Evolutionary conservation across 768 basidiomycete genomes (phyloP).

Genomic region (Scleroderma bovista): DNA sequence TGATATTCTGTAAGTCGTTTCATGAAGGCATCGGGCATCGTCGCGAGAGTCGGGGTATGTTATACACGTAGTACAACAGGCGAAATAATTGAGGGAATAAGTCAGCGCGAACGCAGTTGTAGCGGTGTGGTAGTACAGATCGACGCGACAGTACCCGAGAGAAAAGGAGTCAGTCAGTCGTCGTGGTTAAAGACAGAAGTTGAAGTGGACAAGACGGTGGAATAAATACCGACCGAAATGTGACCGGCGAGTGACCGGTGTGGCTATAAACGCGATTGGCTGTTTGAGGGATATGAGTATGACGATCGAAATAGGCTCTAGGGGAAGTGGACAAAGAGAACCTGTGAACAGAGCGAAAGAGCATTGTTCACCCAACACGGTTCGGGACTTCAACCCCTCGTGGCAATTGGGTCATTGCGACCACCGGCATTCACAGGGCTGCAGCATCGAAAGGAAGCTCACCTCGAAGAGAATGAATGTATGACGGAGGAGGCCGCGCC

Average conservation of each 20-base stretch:
- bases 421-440: constrained; percentile 1
- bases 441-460: constrained; percentile 17
- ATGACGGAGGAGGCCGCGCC: constrained; percentile 70
- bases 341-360: constrained; percentile 15
- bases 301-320: constrained; percentile 13
- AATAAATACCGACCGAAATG: constrained; percentile 27
- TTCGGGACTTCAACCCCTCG: constrained; percentile 19
- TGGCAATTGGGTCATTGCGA: constrained; percentile 16
- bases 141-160: constrained; percentile 2
- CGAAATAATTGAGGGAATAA: constrained; percentile 16
- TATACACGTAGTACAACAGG: constrained; percentile 13
- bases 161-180: constrained; percentile 11
- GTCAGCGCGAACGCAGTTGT: constrained; percentile 13
- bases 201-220: constrained; percentile 11
- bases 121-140: constrained; percentile 5
- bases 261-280: constrained; percentile 15
- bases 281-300: constrained; percentile 12
- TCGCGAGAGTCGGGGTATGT: constrained; percentile 11
- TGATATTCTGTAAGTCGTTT: constrained; percentile 36
- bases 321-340: constrained; percentile 13
- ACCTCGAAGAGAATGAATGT: constrained; percentile 59
- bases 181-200: constrained; percentile 4
- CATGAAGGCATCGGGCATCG: constrained; percentile 32
- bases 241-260: constrained; percentile 16
- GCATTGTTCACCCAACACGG: constrained; percentile 23